A percentile compares a stretch with the other conserved stretches of the same genome.
Conservation (phyloP, 805 yeast species). For the Candida michaelii region DNA sequence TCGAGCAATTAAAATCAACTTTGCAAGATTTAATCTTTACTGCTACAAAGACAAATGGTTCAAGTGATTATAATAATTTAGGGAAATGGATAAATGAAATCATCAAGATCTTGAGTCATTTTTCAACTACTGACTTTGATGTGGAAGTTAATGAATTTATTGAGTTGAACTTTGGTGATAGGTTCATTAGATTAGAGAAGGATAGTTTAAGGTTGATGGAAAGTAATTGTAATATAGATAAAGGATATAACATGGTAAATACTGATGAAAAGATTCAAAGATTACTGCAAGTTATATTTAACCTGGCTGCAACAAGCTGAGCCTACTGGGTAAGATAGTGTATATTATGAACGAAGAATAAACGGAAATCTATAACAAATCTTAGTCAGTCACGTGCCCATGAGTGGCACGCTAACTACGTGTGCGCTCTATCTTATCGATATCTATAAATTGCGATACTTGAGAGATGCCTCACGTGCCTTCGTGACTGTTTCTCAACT, state of each 20-base stretch:
- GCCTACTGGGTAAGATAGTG: too few relatives aligned
- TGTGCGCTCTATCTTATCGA: too few relatives aligned
- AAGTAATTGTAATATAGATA: constrained; percentile 10
- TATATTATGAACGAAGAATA: too few relatives aligned
- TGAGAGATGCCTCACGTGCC: constrained; percentile 25
- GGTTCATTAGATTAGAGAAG: constrained; percentile 13
- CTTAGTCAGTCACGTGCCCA: too few relatives aligned
- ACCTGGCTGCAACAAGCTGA: too few relatives aligned
- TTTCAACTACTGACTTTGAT: constrained; percentile 8
- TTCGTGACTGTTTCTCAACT: constrained; percentile 27
- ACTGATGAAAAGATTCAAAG: constrained; percentile 4
- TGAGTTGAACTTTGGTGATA: constrained; percentile 6
- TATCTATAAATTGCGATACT: too few relatives aligned
- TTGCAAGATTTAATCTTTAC: constrained; percentile 1
- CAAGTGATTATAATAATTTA: constrained; percentile 8
- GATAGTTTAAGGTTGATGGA: constrained; percentile 6
- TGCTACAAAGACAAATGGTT: constrained; percentile 6
- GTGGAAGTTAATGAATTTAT: constrained; percentile 9
- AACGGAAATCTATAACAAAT: too few relatives aligned
- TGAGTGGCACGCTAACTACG: too few relatives aligned
- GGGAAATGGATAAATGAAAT: constrained; percentile 16
- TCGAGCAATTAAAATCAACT: constrained; percentile 9
- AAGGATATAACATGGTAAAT: constrained; percentile 3
- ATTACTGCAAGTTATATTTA: constrained; percentile 9
- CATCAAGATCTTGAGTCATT: constrained; percentile 11